phyloP scores from a whole-genome alignment of 2,329 filamentous ascomycete genomes.

The Xylariales sp. region DNA sequence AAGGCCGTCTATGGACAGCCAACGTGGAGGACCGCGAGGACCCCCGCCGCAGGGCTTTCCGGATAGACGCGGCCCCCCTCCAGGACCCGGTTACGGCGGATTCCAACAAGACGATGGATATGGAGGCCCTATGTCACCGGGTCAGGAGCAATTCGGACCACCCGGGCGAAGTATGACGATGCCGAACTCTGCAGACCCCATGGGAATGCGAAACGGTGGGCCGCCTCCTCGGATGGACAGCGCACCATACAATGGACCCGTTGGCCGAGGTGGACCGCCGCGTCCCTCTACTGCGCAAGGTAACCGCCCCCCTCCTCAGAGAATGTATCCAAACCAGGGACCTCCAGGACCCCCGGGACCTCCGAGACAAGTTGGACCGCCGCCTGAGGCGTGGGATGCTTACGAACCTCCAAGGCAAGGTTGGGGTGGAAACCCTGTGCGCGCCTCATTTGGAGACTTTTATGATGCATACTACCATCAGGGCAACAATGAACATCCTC shows the following conservation, averaged over 20 bases:
- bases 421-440: slow-evolving; percentile 27
- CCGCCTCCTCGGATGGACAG: slow-evolving; percentile 35
- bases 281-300: slow-evolving; percentile 53
- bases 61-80: slow-evolving; percentile 28
- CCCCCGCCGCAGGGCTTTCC: slow-evolving; percentile 31
- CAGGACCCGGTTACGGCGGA: slow-evolving; percentile 28
- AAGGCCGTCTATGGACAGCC: slow-evolving; percentile 28
- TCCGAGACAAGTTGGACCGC: slow-evolving; percentile 3
- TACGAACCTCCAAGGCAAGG: slow-evolving; percentile 22
- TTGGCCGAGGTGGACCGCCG: slow-evolving; percentile 41
- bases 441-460: slow-evolving; percentile 42
- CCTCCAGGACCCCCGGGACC: slow-evolving; percentile 25
- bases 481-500: slow-evolving; percentile 24
- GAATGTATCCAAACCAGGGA: slow-evolving; percentile 43
- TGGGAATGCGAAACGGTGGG: slow-evolving; percentile 30
- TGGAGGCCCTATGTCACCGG: slow-evolving; percentile 26
- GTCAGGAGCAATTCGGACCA: slow-evolving; percentile 40
- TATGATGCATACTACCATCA: slow-evolving; percentile 53
- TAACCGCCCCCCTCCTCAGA: slow-evolving; percentile 47
- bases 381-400: slow-evolving; percentile 6
- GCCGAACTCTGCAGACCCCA: slow-evolving; percentile 42
- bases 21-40: slow-evolving; percentile 24
- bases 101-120: slow-evolving; percentile 33
- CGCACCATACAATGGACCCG: slow-evolving; percentile 40
- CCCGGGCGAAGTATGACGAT: slow-evolving; percentile 59